phyloP scores from a whole-genome alignment of 163 green algal species.

The Scenedesmus sp. region DNA sequence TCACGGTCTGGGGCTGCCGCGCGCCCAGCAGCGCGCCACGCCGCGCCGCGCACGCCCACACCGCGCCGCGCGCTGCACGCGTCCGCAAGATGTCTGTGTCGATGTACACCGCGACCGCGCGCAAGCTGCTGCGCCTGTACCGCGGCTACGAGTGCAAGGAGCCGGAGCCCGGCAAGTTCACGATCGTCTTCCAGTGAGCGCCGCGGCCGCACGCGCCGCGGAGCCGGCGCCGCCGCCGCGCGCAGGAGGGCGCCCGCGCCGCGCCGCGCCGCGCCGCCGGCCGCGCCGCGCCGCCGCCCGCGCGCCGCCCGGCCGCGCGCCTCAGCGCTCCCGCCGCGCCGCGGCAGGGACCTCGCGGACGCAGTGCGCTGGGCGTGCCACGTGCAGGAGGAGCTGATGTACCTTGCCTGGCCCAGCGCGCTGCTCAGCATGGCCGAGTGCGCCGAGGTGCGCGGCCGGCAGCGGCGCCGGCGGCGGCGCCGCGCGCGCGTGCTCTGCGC shows the following conservation, averaged over 20 bases:
- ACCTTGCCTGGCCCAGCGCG: slow-evolving; percentile 66
- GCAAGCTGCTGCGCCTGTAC: slow-evolving; percentile 72
- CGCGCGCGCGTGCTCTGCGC: too few species aligned
- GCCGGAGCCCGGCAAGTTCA: slow-evolving; percentile 85
- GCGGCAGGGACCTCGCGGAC: slow-evolving; percentile 62
- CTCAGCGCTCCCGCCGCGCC: too few species aligned
- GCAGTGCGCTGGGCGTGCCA: slow-evolving; percentile 72
- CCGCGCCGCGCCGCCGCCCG: too few species aligned
- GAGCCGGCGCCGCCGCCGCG: too few species aligned
- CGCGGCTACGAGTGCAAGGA: slow-evolving; percentile 90
- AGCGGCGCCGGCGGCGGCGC: too few species aligned
- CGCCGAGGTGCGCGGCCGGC: slow-evolving; percentile 27
- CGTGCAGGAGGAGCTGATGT: slow-evolving; percentile 76
- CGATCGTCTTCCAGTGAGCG: slow-evolving; percentile 74
- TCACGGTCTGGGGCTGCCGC: not conserved
- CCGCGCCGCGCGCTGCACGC: too few species aligned
- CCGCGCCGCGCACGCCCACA: too few species aligned
- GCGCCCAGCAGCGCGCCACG: too few species aligned
- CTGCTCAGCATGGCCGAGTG: slow-evolving; percentile 63
- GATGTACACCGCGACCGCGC: slow-evolving; percentile 58
- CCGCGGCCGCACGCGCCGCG: too few species aligned
- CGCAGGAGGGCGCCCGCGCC: too few species aligned
- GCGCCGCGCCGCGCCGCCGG: too few species aligned
- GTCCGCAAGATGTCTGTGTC: slow-evolving; percentile 29
- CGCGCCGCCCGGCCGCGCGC: too few species aligned